Evolutionary conservation across 2,329 filamentous ascomycete genomes (phyloP).

Genomic region (Arthrobotrys iridis): DNA sequence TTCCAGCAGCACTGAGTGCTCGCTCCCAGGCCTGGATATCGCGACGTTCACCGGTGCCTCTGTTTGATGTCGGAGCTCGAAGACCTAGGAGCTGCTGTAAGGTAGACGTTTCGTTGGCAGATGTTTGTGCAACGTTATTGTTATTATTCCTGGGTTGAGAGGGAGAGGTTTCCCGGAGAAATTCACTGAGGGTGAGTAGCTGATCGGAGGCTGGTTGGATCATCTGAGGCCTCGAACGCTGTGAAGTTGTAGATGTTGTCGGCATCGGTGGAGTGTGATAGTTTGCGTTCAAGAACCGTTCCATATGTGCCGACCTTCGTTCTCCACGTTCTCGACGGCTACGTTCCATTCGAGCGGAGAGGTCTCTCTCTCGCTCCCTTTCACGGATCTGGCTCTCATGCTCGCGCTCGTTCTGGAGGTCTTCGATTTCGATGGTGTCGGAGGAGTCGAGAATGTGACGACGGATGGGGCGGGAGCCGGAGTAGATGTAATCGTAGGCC

Average conservation of each 20-base stretch:
- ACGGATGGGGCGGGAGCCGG: constrained; percentile 43
- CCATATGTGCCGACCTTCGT: constrained; percentile 51
- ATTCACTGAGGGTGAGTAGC: constrained; percentile 57
- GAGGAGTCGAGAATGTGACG: constrained; percentile 49
- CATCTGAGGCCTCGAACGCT: constrained; percentile 50
- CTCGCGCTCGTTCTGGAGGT: constrained; percentile 52
- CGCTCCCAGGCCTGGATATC: constrained; percentile 48
- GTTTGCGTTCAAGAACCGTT: constrained; percentile 50
- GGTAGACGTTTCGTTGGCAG: constrained; percentile 24
- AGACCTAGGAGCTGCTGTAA: constrained; percentile 45
- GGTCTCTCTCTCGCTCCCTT: constrained; percentile 44
- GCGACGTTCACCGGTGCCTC: constrained; percentile 35
- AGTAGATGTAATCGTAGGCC: constrained; percentile 51
- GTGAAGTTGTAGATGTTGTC: constrained; percentile 50
- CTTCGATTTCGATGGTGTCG: constrained; percentile 53
- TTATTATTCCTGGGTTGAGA: constrained; percentile 32
- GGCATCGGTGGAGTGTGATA: constrained; percentile 51
- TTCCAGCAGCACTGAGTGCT: constrained; percentile 41
- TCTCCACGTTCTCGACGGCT: constrained; percentile 50
- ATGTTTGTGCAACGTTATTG: constrained; percentile 7
- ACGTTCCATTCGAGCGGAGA: constrained; percentile 51
- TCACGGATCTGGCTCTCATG: constrained; percentile 53
- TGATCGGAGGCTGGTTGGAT: constrained; percentile 50
- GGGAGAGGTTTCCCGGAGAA: constrained; percentile 55
- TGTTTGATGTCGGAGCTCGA: constrained; percentile 16